These are phyloP conservation scores for Acer saccharum DNA, from an alignment of 345 rosid genomes.

Conservation along the genomic window DNA sequence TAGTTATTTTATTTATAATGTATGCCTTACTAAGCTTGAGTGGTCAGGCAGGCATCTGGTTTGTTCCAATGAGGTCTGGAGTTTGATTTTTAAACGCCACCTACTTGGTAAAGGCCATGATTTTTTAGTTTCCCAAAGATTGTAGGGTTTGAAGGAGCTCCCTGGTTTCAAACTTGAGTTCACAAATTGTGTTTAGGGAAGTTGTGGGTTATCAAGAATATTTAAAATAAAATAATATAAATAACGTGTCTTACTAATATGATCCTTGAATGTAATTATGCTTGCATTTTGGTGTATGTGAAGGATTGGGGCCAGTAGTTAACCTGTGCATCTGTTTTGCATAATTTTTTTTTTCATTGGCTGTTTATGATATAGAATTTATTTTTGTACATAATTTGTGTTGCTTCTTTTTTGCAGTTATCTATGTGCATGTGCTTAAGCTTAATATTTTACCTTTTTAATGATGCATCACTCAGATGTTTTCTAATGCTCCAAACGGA, in stretches of 20 bases:
- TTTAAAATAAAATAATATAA: not conserved
- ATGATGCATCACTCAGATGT: slow-evolving; percentile 59
- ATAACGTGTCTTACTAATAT: not conserved
- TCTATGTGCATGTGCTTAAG: slow-evolving; percentile 14
- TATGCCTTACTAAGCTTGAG: not conserved
- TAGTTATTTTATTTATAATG: not conserved
- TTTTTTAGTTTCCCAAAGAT: not conserved
- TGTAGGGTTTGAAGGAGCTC: not conserved
- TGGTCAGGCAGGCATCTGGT: not conserved
- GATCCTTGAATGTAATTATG: not conserved
- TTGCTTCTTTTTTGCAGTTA: not conserved
- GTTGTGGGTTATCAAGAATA: not conserved
- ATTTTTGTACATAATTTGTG: not conserved
- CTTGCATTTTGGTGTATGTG: not conserved
- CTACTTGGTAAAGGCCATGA: not conserved
- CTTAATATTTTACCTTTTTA: slow-evolving; percentile 24
- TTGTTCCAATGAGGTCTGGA: not conserved
- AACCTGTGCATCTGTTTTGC: not conserved
- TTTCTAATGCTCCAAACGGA: slow-evolving; percentile 53
- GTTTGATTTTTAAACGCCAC: not conserved
- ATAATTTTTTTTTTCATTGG: not conserved
- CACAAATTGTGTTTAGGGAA: not conserved
- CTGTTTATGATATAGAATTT: not conserved
- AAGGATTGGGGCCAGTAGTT: not conserved
- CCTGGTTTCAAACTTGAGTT: not conserved